Conservation (phyloP, 306 rosid species). For the Abrus pulchellus region DNA sequence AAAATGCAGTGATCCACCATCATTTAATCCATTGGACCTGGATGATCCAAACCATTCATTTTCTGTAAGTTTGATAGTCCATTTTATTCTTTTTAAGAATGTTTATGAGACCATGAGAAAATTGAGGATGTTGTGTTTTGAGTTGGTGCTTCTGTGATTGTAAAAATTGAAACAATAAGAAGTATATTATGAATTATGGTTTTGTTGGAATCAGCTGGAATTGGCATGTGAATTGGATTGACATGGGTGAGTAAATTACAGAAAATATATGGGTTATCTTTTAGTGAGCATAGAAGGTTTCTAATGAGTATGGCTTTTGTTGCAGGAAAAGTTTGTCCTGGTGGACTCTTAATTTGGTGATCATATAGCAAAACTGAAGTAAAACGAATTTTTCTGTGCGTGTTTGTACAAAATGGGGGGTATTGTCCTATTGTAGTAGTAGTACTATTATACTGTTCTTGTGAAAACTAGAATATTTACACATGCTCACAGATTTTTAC, state of each 20-base stretch:
- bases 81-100: background rate
- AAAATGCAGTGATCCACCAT: slow-evolving; percentile 46
- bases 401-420: background rate
- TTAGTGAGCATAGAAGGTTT: slow-evolving; percentile 19
- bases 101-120: slow-evolving; percentile 1
- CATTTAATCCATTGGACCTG: slow-evolving; percentile 48
- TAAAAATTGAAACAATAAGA: slow-evolving; percentile 8
- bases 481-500: background rate
- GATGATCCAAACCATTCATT: slow-evolving; percentile 54
- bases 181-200: slow-evolving; percentile 14
- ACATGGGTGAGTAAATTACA: slow-evolving; percentile 41
- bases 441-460: background rate
- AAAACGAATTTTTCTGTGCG: background rate
- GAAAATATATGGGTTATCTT: slow-evolving; percentile 34
- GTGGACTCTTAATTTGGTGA: slow-evolving; percentile 2
- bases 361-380: background rate
- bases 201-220: slow-evolving; percentile 33
- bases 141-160: slow-evolving; percentile 21
- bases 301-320: slow-evolving; percentile 7
- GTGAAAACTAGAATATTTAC: background rate
- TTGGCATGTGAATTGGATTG: slow-evolving; percentile 47
- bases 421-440: background rate
- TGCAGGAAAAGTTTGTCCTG: slow-evolving; percentile 14
- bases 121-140: slow-evolving; percentile 22
- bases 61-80: slow-evolving; percentile 65